A percentile compares a stretch with the other conserved stretches of the same genome.
Conservation (phyloP, 331 rosid species). For the Arachis monticola region DNA sequence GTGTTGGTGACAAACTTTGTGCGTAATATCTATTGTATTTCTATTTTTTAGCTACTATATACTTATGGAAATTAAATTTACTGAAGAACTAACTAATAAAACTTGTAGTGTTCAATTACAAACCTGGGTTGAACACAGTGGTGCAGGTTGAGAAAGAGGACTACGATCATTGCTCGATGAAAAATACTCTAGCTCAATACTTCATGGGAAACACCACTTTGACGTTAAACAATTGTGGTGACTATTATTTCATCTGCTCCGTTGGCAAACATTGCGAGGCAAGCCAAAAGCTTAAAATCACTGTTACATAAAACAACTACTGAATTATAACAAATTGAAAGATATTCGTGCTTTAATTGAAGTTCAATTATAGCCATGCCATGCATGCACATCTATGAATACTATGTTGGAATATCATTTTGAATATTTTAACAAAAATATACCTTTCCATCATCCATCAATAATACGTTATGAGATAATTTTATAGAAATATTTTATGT, state of each 20-base stretch:
- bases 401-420: no score
- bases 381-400: no score
- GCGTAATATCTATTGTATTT: conserved; percentile 4
- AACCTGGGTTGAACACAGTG: conserved; percentile 54
- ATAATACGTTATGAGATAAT: no score
- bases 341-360: no score
- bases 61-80: no score
- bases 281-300: conserved; percentile 68
- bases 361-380: no score
- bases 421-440: no score
- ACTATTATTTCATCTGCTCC: conserved; percentile 57
- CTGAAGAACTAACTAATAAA: neutral
- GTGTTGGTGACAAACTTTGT: conserved; percentile 69
- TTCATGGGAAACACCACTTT: conserved; percentile 50
- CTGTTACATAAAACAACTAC: conserved; percentile 16
- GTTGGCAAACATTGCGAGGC: conserved; percentile 75
- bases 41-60: no score
- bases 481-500: no score
- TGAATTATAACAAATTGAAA: no score
- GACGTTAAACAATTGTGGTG: conserved; percentile 48
- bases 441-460: no score
- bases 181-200: conserved; percentile 30
- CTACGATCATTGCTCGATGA: conserved; percentile 44
- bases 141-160: conserved; percentile 46
- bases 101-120: conserved; percentile 61